Base-by-base conservation (phyloP, 2,329 filamentous ascomycete species). In the Huntiella bhutanensis region DNA sequence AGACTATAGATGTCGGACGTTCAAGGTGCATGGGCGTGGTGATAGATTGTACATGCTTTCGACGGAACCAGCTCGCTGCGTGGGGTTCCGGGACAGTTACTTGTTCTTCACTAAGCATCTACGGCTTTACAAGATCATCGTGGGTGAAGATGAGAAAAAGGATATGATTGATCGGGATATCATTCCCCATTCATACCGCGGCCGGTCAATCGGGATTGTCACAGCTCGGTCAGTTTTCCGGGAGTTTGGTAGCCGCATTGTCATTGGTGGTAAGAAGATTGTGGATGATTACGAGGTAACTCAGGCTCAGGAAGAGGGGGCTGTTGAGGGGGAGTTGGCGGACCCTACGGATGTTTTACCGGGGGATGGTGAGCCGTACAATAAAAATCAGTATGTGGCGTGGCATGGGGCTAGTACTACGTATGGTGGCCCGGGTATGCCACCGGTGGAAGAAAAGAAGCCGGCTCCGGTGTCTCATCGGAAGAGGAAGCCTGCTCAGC, bases 51-150 rank as follows among this genome's bases (percentile, higher is more conserved):
- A 98, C 73, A 98, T 98, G 91, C 66, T 98, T 62, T 96, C 91
- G 3, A 98, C 91, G 4, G 91, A 98, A 59, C 92, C 91, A 4
- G 91, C 91, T 17, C 82, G 91, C 53, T 96, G 91, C 57, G 87
- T 94, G 47, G 91, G 91, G 12, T 98, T 98, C 70, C 75, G 91
- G 54, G 91, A 98, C 68, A 95, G 87, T 53, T 98, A 98, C 58
- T 75, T 98, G 19, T 95, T 98, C 70, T 98, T 98, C 69, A 92
- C 91, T 52, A 98, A 96, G 64, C 91, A 98, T 63, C 82, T 83
- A 59, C 80, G 86, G 56, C 79, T 98, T 11, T 91, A 86, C 73
- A 98, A 98, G 67, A 94, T 98, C 57, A 94, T 98, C 56, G 84
- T 96, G 48, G 86, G 87, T 55, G 91, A 98, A 53, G 81, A 91